Base-by-base conservation (phyloP, 257 asterid genomes). In the Capsicum pubescens region DNA sequence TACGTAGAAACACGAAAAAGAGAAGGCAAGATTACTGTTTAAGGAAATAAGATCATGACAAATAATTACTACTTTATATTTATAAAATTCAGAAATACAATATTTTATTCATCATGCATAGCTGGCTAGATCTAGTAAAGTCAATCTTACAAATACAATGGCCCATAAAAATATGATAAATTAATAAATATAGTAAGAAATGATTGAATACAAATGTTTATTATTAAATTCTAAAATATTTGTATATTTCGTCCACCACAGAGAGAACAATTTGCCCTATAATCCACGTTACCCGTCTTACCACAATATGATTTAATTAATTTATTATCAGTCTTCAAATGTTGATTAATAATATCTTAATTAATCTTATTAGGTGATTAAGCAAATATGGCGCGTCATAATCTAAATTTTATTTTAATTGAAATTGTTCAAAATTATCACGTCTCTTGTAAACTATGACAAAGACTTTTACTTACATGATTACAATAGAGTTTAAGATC, bases 101-200 rank as follows among this genome's bases (percentile, higher is more conserved):
- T 74, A 74, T 19, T 21, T 74, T 74, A 74, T 50, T 76, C 26
- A 26, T 76, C 64, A 77, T 77, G 81, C 26, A 54, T 26, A 77
- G 81, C 81, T 76, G 81, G 81, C 5, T 3, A 54, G 63, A 77
- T 77, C 26, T 54, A 26, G 48, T 32, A 77, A 54, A 77, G 14
- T 76, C 64, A 52, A 52, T 21, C 5, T 76, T 52, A 8, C 7
- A 52, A 21, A 50, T 54, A 26, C 10, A 46, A 44, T 52, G 64
- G 32, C 81, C 32, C 64, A 54, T 77, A 54, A 77, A 26, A 26
- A 77, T 77, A 15, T 19, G 17, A 67, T 52, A 74, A 19, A 74
- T 7, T 50, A 77, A 77, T 54, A 54, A 54, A 77, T 26, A 26
- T 26, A 26, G 64, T 54, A 54, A 26, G 64, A 77, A 52, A 54